phyloP scores from a whole-genome alignment of 192 early-diverging fungal genomes.

The Funneliformis mosseae region DNA sequence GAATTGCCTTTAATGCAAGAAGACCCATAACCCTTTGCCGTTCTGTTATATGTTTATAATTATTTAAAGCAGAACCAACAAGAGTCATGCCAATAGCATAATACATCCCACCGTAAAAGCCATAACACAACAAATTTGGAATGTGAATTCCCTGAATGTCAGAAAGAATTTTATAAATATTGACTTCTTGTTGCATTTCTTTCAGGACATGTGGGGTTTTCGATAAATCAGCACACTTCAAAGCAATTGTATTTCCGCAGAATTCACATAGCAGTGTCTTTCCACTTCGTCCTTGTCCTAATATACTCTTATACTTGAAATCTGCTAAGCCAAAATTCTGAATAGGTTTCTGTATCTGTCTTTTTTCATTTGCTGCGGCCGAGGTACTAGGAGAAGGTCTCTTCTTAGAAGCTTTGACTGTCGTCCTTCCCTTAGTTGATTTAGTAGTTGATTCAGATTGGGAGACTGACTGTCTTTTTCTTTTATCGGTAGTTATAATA shows the following conservation, averaged over 20 bases:
- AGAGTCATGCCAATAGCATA: constrained; percentile 28
- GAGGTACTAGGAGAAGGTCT: background rate
- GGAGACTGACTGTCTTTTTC: background rate
- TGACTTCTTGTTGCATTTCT: constrained; percentile 25
- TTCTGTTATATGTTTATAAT: constrained; percentile 25
- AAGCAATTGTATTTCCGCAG: constrained; percentile 21
- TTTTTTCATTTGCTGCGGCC: background rate
- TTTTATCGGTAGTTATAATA: background rate
- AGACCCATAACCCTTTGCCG: constrained; percentile 14
- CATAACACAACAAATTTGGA: constrained; percentile 31
- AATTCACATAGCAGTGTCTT: constrained; percentile 20
- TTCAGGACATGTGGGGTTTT: constrained; percentile 24
- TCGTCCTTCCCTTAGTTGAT: background rate
- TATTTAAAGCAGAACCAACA: constrained; percentile 10
- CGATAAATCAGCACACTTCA: constrained; percentile 26
- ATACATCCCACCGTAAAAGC: constrained; percentile 22
- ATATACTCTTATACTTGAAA: constrained; percentile 25
- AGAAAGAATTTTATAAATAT: constrained; percentile 23
- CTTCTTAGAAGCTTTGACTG: background rate
- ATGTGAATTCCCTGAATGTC: constrained; percentile 29
- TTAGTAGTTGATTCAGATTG: background rate
- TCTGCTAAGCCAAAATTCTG: constrained; percentile 3
- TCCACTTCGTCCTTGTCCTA: constrained; percentile 12
- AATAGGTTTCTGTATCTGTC: background rate
- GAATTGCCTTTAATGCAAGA: constrained; percentile 9